A percentile compares a stretch with the other conserved stretches of the same genome.
phyloP scores from a whole-genome alignment of 805 yeast genomes.

The Monosporozyma servazzii region DNA sequence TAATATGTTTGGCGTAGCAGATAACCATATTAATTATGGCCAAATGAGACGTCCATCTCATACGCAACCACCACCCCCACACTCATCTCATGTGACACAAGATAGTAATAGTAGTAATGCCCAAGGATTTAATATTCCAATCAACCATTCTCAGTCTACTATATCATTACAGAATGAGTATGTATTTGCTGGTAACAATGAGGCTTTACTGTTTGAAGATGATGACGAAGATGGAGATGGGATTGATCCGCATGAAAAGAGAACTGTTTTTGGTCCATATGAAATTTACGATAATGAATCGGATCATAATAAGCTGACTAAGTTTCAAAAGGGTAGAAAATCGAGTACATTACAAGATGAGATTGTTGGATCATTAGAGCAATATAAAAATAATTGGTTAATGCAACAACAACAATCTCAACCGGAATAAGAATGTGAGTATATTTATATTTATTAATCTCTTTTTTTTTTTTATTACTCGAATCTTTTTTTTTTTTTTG shows the following conservation, averaged over 20 bases:
- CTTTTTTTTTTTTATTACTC: not conserved
- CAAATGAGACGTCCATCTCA: conserved; percentile 6
- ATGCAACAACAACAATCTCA: conserved; percentile 28
- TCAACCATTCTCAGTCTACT: conserved; percentile 19
- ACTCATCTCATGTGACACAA: conserved; percentile 3
- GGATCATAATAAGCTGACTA: conserved; percentile 4
- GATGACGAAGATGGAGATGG: conserved; percentile 21
- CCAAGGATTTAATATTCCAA: conserved; percentile 9
- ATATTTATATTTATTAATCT: conserved; percentile 1
- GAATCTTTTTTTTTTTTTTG: not conserved
- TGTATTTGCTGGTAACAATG: conserved; percentile 23
- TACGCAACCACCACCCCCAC: not conserved
- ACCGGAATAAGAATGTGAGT: conserved; percentile 12
- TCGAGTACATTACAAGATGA: conserved; percentile 27
- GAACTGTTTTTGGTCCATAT: conserved; percentile 14
- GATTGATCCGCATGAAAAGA: conserved; percentile 12
- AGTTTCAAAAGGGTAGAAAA: conserved; percentile 15
- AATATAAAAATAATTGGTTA: conserved; percentile 31
- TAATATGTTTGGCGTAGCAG: conserved; percentile 17
- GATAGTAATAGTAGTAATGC: not conserved
- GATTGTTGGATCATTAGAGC: conserved; percentile 29
- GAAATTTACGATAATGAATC: conserved; percentile 10
- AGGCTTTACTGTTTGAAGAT: conserved; percentile 27
- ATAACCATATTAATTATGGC: conserved; percentile 15
- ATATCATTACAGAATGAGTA: conserved; percentile 24